These are phyloP conservation scores for Nothopassalora personata DNA, from an alignment of 2,329 filamentous ascomycete genomes.

Conservation along the genomic window DNA sequence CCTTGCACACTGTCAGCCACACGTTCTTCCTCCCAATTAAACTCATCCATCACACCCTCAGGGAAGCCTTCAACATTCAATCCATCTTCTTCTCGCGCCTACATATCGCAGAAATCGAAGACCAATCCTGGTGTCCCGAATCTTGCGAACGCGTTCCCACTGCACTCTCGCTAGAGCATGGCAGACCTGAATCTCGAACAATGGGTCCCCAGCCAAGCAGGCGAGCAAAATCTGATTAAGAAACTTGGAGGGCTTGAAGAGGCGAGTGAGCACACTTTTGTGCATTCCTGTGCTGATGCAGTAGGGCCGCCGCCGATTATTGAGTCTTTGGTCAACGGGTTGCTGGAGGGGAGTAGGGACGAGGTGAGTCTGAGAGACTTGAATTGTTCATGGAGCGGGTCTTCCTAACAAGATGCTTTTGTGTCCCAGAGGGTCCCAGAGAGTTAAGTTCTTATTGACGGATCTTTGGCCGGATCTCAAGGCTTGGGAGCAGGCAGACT, in stretches of 20 bases:
- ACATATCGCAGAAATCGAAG: no score
- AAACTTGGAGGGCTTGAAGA: conserved; percentile 2
- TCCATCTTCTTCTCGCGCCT: no score
- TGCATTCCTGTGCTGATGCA: conserved; percentile 8
- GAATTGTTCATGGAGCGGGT: no score
- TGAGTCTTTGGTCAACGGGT: conserved; percentile 3
- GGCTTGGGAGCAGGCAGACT: conserved; percentile 4
- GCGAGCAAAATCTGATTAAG: conserved; percentile 2
- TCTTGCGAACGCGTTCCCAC: conserved; percentile 5
- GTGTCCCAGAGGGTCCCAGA: neutral
- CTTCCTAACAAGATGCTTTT: no score
- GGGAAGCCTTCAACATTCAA: no score
- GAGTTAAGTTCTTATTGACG: conserved; percentile 6
- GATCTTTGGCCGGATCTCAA: conserved; percentile 8
- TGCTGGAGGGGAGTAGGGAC: neutral
- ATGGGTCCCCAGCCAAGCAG: conserved; percentile 1
- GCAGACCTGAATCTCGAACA: neutral
- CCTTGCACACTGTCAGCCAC: no score
- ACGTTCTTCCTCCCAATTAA: no score
- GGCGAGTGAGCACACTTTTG: conserved; percentile 2
- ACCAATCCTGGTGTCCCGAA: conserved; percentile 8
- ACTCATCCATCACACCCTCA: no score
- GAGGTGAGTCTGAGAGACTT: no score
- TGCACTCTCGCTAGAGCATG: conserved; percentile 4
- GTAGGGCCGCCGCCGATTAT: conserved; percentile 10